Percentiles rank a stretch among this genome's conserved stretches.
Evolutionary conservation across 2,329 filamentous ascomycete genomes (phyloP).

Genomic region (Xenoacremonium recifei): DNA sequence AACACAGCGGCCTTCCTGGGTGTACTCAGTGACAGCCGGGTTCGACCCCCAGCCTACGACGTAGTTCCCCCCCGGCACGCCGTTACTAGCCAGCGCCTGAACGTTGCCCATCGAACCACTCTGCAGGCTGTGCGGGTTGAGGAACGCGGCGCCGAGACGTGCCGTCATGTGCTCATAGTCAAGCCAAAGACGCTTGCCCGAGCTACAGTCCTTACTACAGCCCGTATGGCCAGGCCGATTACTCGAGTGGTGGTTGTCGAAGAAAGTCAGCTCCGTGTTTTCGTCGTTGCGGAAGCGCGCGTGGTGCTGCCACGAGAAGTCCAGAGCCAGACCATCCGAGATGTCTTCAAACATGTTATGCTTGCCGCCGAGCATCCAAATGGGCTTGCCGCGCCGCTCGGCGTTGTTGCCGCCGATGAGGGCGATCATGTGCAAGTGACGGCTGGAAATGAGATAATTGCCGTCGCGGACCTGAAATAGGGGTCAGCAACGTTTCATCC

Average conservation of each 20-base stretch:
- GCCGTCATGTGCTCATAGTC: conserved; percentile 4
- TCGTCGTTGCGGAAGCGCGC: conserved; percentile 7
- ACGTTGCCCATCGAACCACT: conserved; percentile 8
- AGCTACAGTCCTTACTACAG: conserved; percentile 2
- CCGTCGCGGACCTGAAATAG: conserved; percentile 6
- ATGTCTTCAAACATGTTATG: conserved; percentile 5
- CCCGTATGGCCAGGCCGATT: conserved; percentile 3
- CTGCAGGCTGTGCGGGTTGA: conserved; percentile 4
- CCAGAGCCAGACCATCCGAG: conserved; percentile 1
- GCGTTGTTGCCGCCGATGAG: conserved; percentile 3
- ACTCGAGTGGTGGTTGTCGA: conserved; percentile 9
- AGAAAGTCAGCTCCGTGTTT: conserved; percentile 4
- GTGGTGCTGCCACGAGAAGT: conserved; percentile 9
- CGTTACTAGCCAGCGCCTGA: conserved; percentile 2
- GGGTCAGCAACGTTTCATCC: too few species aligned
- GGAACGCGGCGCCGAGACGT: neutral
- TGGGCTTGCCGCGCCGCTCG: conserved; percentile 1
- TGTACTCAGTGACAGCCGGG: conserved; percentile 5
- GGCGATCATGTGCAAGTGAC: conserved; percentile 4
- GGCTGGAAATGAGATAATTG: conserved; percentile 8
- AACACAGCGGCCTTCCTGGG: conserved; percentile 4
- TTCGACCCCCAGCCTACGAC: conserved; percentile 9
- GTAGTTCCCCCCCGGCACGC: conserved; percentile 2
- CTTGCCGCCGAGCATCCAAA: conserved; percentile 7
- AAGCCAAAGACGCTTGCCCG: conserved; percentile 1